A percentile compares a stretch with the other conserved stretches of the same genome.
These are phyloP conservation scores for Aspergillus wentii DNA, from an alignment of 495 filamentous ascomycete species.

Conservation along the genomic window DNA sequence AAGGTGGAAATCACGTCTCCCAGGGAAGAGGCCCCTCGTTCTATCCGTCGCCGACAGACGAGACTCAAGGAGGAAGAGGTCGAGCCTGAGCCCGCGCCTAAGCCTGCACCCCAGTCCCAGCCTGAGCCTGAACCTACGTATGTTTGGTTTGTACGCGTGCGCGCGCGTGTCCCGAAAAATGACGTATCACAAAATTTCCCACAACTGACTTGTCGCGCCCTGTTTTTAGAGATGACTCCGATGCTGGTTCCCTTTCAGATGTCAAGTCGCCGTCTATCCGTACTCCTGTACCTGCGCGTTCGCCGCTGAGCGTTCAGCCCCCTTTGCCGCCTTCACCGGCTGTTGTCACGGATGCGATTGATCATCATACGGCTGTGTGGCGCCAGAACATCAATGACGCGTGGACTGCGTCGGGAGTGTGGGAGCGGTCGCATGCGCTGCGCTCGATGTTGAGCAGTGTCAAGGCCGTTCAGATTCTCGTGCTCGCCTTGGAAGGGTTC, in stretches of 20 bases:
- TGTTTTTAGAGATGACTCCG: constrained; percentile 30
- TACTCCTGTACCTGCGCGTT: constrained; percentile 41
- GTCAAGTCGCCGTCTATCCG: too few relatives aligned
- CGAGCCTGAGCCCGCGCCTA: too few relatives aligned
- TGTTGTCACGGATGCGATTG: constrained; percentile 74
- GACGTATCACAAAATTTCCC: background rate
- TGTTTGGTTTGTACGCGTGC: constrained; percentile 17
- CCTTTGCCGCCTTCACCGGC: constrained; percentile 76
- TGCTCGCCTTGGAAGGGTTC: constrained; percentile 57
- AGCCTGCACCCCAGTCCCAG: too few relatives aligned
- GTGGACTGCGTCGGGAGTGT: constrained; percentile 41
- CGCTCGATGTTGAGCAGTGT: constrained; percentile 60
- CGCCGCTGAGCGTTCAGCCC: constrained; percentile 32
- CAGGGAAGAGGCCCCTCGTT: constrained; percentile 26
- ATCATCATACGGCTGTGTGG: constrained; percentile 63
- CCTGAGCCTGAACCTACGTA: constrained; percentile 40
- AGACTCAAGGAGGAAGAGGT: constrained; percentile 40
- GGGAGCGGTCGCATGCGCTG: constrained; percentile 43
- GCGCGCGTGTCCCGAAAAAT: too few relatives aligned
- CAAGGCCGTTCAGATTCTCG: constrained; percentile 61
- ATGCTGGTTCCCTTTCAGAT: too few relatives aligned
- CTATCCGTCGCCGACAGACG: constrained; percentile 26
- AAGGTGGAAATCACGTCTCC: constrained; percentile 22
- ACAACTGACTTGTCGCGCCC: background rate
- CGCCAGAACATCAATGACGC: constrained; percentile 43